Base-by-base conservation (phyloP, 306 rosid species). In the Malus orientalis region DNA sequence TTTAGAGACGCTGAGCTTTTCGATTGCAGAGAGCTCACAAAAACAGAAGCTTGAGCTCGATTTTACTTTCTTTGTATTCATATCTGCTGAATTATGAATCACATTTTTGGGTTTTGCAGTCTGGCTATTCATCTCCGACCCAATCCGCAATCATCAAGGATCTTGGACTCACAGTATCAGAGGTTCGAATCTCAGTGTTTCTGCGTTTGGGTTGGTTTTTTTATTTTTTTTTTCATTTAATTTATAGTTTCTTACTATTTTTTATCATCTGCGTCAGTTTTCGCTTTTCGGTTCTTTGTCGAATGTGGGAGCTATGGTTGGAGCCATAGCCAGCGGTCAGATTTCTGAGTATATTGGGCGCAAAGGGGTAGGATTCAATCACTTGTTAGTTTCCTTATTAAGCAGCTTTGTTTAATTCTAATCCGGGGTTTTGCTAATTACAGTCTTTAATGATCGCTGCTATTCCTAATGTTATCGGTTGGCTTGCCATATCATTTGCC, bases 271-370 rank as follows among this genome's bases (percentile, higher is more conserved):
- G 82, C 73, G 66, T 44, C 85, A 94, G 98, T 95, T 11, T 74
- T 95, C 98, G 71, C 68, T 90, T 72, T 95, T 92, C 79, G 98
- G 98, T 58, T 95, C 98, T 74, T 75, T 95, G 67, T 92, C 96
- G 80, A 95, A 95, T 79, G 98, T 95, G 61, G 99, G 99, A 64
- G 97, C 97, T 60, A 95, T 95, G 99, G 86, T 95, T 71, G 99
- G 99, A 76, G 99, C 99, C 79, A 90, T 95, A 80, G 85, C 97
- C 33, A 95, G 99, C 80, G 99, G 99, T 61, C 99, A 95, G 78
- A 84, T 95, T 83, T 86, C 99, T 16, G 99, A 95, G 81, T 88
- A 89, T 84, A 82, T 92, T 40, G 99, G 99, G 25, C 93, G 99
- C 36, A 95, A 95, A 88, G 99, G 99, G 96, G 99, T 95, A 82